Base-by-base conservation (phyloP, 768 basidiomycete species). In the Cubamyces lactineus region DNA sequence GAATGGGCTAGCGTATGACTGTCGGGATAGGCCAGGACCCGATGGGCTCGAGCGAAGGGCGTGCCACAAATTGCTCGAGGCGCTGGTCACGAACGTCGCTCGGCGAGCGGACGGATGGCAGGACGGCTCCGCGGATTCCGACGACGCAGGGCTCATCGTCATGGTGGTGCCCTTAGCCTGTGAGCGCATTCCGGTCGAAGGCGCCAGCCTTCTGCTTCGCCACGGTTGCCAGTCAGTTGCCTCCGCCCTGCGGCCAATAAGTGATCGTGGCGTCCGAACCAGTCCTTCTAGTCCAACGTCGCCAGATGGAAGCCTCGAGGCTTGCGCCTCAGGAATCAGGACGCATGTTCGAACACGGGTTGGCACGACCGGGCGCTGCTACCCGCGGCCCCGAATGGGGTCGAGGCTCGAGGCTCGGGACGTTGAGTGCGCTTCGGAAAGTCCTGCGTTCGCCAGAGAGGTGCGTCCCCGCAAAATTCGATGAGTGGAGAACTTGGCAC, bases 381-480 rank as follows among this genome's bases (percentile, higher is more conserved):
- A 34, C 34, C 34, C 34, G 34, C 34, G 34, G 34, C 34, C 34
- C 34, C 34, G 34, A 9, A 34, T 47, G 46, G 9, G 16, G 34
- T 39, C 39, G 19, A 16, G 52, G 8, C 16, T 39, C 39, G 19
- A 16, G 52, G 8, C 16, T 23, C 38, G 12, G 43, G 53, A 45
- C 42, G 53, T 34, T 19, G 43, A 40, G 30, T 26, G 53, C 45
- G 43, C n/a, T 3, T 30, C 42, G 53, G 53, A 45, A 45, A 23
- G 7, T 19, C 17, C 3, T 46, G 30, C 16, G 16, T 38, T 16
- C 34, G 34, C 55, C 55, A 21, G 38, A 55, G 23, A 42, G 57
- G 57, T 59, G 49, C 49, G 49, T 59, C 28, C 49, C 49, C 57
- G 57, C 57, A 43, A 46, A 59, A 23, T 58, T 39, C 23, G n/a